phyloP scores from a whole-genome alignment of 2,329 filamentous ascomycete genomes.

The Nigrospora osmanthi region DNA sequence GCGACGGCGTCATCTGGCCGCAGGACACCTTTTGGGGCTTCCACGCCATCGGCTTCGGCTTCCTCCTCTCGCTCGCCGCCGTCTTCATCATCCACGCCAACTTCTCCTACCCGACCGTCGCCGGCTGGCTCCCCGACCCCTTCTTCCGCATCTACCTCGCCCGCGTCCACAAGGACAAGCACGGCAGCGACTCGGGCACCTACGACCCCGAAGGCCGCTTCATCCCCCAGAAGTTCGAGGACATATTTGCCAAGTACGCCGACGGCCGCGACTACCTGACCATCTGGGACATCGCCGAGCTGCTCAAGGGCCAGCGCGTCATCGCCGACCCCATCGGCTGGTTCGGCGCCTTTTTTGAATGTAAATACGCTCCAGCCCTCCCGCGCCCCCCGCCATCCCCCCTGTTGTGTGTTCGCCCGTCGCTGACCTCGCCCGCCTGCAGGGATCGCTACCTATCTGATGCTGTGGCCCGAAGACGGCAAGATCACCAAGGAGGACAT shows the following conservation, averaged over 20 bases:
- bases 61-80: slow-evolving; percentile 32
- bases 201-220: slow-evolving; percentile 42
- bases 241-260: slow-evolving; percentile 40
- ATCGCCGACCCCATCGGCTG: slow-evolving; percentile 33
- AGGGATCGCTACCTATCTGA: slow-evolving; percentile 33
- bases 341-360: slow-evolving; percentile 13
- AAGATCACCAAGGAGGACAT: slow-evolving; percentile 50
- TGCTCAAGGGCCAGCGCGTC: slow-evolving; percentile 31
- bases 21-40: slow-evolving; percentile 40
- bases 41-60: slow-evolving; percentile 33
- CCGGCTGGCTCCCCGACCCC: slow-evolving; percentile 31
- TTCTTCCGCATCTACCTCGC: slow-evolving; percentile 26
- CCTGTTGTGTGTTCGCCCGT: too few relatives aligned
- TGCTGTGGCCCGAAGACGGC: slow-evolving; percentile 48
- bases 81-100: slow-evolving; percentile 38
- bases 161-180: slow-evolving; percentile 22
- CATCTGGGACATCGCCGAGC: slow-evolving; percentile 22
- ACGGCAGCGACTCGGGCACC: slow-evolving; percentile 35
- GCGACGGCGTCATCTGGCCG: slow-evolving; percentile 45
- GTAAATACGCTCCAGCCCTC: slow-evolving; percentile 17
- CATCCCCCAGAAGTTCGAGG: slow-evolving; percentile 40
- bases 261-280: slow-evolving; percentile 28
- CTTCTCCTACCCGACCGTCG: slow-evolving; percentile 39
- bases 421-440: not conserved
- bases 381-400: slow-evolving; percentile 19